Conservation (phyloP, 1,139 yeast genomes). For the Trichomonascaceae sp. region DNA sequence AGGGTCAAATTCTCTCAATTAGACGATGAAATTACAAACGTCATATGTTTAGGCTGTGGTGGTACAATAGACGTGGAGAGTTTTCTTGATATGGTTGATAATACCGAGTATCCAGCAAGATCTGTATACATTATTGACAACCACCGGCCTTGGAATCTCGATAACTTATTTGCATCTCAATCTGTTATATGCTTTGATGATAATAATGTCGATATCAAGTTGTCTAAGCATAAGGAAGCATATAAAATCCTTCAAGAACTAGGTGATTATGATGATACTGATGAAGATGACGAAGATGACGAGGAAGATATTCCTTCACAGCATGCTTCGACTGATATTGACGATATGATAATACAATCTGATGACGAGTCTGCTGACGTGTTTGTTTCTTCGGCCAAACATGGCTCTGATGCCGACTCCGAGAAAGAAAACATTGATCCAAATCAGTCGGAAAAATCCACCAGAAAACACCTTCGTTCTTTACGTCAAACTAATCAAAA, state of each 20-base stretch:
- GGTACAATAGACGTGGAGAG: slow-evolving; percentile 83
- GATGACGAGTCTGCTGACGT: slow-evolving; percentile 26
- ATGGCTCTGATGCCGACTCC: neutral
- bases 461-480: slow-evolving; percentile 18
- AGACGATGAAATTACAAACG: slow-evolving; percentile 72
- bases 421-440: slow-evolving; percentile 16
- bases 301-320: slow-evolving; percentile 16
- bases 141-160: slow-evolving; percentile 94
- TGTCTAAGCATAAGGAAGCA: slow-evolving; percentile 25
- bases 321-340: slow-evolving; percentile 15
- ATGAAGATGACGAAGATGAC: slow-evolving; percentile 19
- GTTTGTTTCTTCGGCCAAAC: slow-evolving; percentile 30
- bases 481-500: slow-evolving; percentile 12
- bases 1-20: slow-evolving; percentile 54
- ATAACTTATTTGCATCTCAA: slow-evolving; percentile 83
- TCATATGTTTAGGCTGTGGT: slow-evolving; percentile 89
- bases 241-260: slow-evolving; percentile 25
- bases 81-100: slow-evolving; percentile 60
- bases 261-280: slow-evolving; percentile 31
- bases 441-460: neutral
- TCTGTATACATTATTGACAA: slow-evolving; percentile 81
- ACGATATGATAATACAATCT: slow-evolving; percentile 10
- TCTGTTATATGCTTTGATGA: slow-evolving; percentile 82
- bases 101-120: slow-evolving; percentile 37
- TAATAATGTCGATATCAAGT: slow-evolving; percentile 49